Evolutionary conservation across 164 flowering plant species (phyloP).

Genomic region (Vitis rotundifolia): DNA sequence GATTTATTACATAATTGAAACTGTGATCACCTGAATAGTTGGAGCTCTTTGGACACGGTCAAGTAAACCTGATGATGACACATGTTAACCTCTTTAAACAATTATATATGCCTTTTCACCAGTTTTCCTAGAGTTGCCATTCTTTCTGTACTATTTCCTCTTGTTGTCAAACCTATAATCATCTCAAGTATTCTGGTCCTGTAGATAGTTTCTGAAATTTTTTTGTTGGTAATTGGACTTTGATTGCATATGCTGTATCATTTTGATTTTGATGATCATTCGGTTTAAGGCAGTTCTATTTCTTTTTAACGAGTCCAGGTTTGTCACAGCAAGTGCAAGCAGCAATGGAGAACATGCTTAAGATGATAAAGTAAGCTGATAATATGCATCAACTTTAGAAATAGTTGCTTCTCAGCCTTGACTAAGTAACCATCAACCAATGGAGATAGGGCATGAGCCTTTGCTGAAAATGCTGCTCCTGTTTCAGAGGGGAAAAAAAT

Average conservation of each 20-base stretch:
- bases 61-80: too few relatives aligned
- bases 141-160: neutral
- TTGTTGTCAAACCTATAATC: neutral
- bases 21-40: too few relatives aligned
- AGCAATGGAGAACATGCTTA: constrained; percentile 72
- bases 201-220: neutral
- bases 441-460: neutral
- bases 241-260: neutral
- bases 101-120: neutral
- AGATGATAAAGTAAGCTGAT: constrained; percentile 54
- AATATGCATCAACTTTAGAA: neutral
- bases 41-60: too few relatives aligned
- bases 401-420: neutral
- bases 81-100: too few relatives aligned
- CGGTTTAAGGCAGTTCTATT: neutral
- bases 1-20: too few relatives aligned
- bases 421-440: neutral
- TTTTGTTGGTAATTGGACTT: neutral
- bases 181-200: neutral
- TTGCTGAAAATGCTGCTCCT: neutral
- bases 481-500: neutral
- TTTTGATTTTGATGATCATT: neutral
- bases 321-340: constrained; percentile 58
- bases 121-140: neutral
- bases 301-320: constrained; percentile 37